A percentile compares a stretch with the other conserved stretches of the same genome.
phyloP scores from a whole-genome alignment of 2,329 filamentous ascomycete species.

The Sordariomycetes sp. region DNA sequence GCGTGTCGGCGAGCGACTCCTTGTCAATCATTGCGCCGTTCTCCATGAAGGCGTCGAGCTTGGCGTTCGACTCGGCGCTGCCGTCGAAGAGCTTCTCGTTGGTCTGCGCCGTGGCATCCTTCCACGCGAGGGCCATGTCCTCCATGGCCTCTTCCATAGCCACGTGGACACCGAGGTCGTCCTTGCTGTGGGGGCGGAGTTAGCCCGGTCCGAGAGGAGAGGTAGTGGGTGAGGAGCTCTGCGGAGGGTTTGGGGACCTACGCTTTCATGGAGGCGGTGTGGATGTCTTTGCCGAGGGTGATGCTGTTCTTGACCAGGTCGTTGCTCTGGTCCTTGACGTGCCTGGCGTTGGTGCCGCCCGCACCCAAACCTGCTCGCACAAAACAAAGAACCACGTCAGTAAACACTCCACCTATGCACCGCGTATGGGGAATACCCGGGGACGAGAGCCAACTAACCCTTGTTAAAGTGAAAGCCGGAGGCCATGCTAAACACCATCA shows the following conservation, averaged over 20 bases:
- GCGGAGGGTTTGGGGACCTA: neutral
- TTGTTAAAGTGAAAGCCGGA: neutral
- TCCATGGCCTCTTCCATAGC: neutral
- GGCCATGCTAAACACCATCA: neutral
- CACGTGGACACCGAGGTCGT: neutral
- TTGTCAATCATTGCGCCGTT: neutral
- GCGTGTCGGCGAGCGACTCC: neutral
- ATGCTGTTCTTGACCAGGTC: neutral
- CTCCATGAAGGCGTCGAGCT: neutral
- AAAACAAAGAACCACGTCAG: neutral
- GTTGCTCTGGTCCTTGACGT: neutral
- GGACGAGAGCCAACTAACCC: neutral
- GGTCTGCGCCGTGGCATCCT: neutral
- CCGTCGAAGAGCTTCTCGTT: neutral
- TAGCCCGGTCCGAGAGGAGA: neutral
- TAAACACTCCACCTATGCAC: neutral
- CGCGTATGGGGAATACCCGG: neutral
- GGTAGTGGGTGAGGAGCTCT: neutral
- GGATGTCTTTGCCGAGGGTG: neutral
- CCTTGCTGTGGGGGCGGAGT: neutral
- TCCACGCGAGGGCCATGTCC: neutral
- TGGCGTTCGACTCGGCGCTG: neutral
- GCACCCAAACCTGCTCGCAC: neutral
- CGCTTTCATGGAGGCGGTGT: neutral
- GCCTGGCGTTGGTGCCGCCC: no score